Evolutionary conservation across 176 grass and related monocot genomes (phyloP).

Genomic region (Oryza meridionalis): DNA sequence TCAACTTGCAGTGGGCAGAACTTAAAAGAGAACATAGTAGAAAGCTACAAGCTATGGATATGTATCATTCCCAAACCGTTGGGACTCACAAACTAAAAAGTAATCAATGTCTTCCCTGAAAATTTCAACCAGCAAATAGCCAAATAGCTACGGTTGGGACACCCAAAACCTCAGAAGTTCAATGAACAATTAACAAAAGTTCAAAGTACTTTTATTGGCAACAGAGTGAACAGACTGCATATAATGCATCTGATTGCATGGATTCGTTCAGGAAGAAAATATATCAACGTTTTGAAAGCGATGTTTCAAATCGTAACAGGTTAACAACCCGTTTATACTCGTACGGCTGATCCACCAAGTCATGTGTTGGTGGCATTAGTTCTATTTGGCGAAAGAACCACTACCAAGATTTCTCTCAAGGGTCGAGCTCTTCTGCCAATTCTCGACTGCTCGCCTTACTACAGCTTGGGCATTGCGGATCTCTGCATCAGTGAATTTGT

Average conservation of each 20-base stretch:
- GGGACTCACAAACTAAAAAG: no score
- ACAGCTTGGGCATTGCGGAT: conserved; percentile 58
- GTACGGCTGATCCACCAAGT: background rate
- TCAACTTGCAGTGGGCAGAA: background rate
- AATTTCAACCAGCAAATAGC: conserved; percentile 12
- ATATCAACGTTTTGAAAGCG: conserved; percentile 4
- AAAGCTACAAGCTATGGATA: background rate
- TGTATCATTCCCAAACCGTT: background rate
- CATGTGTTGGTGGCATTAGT: background rate
- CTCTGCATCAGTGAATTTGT: conserved; percentile 71
- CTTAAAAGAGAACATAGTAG: background rate
- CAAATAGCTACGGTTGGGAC: background rate
- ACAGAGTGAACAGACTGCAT: background rate
- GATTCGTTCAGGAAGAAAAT: background rate
- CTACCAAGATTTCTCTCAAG: conserved; percentile 46
- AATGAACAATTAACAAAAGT: conserved; percentile 9
- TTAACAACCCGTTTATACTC: background rate
- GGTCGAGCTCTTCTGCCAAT: conserved; percentile 60
- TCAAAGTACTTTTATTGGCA: background rate
- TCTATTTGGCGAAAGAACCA: conserved; percentile 37
- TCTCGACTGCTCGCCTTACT: conserved; percentile 62
- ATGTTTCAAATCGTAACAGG: background rate
- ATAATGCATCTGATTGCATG: background rate
- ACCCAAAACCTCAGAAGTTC: background rate
- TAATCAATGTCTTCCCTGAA: background rate